A percentile compares a stretch with the other conserved stretches of the same genome.
These are phyloP conservation scores for Candida frijolesensis DNA, from an alignment of 1,139 yeast genomes.

Conservation along the genomic window DNA sequence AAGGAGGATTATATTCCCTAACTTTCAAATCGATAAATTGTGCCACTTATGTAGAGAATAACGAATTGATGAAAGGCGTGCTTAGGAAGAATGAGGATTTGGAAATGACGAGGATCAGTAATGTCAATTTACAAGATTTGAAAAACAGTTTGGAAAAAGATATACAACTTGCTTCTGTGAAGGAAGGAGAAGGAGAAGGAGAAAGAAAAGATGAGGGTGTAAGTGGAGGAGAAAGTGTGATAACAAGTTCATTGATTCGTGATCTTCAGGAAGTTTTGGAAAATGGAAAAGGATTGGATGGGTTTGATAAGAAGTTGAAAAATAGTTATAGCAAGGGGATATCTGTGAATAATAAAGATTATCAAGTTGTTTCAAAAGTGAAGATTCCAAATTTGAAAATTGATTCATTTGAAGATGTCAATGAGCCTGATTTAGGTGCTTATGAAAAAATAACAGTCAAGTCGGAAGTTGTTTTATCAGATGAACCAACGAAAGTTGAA, in stretches of 20 bases:
- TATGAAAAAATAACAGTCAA: slow-evolving; percentile 13
- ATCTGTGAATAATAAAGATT: neutral
- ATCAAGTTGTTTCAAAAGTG: slow-evolving; percentile 3
- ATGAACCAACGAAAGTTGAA: slow-evolving; percentile 2
- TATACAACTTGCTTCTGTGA: slow-evolving; percentile 5
- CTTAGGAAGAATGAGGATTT: slow-evolving; percentile 12
- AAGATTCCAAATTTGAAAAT: slow-evolving; percentile 15
- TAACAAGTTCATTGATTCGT: slow-evolving; percentile 3
- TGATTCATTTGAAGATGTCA: slow-evolving; percentile 28
- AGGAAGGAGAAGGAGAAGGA: neutral
- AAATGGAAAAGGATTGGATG: slow-evolving; percentile 16
- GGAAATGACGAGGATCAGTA: slow-evolving; percentile 25
- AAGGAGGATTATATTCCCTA: slow-evolving; percentile 47
- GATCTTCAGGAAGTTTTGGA: slow-evolving; percentile 23
- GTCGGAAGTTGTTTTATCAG: slow-evolving; percentile 9
- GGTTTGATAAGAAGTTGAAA: slow-evolving; percentile 20
- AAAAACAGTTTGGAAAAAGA: slow-evolving; percentile 19
- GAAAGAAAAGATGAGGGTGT: neutral
- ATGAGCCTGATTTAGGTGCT: slow-evolving; percentile 25
- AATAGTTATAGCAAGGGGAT: slow-evolving; percentile 18
- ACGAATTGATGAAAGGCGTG: slow-evolving; percentile 31
- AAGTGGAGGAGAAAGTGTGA: neutral
- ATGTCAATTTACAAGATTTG: slow-evolving; percentile 21
- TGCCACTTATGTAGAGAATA: slow-evolving; percentile 39
- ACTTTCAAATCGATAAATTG: slow-evolving; percentile 47